Base-by-base conservation (phyloP, 2,329 filamentous ascomycete species). In the Sphaerulina vaccinii region DNA sequence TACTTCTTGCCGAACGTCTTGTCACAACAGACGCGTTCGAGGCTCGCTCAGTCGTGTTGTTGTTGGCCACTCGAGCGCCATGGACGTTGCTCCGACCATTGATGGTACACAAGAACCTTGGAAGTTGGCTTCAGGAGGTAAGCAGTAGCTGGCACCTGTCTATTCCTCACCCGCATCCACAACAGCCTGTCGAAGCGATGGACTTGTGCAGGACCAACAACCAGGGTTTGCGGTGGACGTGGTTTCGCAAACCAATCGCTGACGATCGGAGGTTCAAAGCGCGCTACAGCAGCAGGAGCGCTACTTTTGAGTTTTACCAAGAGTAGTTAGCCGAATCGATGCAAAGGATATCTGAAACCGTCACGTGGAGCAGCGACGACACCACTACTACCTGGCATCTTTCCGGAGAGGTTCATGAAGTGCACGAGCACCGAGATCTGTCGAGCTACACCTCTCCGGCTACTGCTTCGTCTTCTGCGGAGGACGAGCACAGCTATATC, bases 101-200 rank as follows among this genome's bases (percentile, higher is more conserved):
- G 18, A 23, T 5, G 3, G 15, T 13, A 9, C 6, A 4, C 9
- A 10, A 19, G 35, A n/a, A 4, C 37, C 13, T 15, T 24, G 29
- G 32, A 38, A 37, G 43, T 21, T 35, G 29, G 43, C 22, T 32
- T 47, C 43, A 47, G 43, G 43, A 47, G 43, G 32, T 23, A 19
- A 23, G 32, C 32, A 13, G n/a, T n/a, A n/a, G n/a, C n/a, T n/a
- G n/a, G n/a, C n/a, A 21, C 29, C 5, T 8, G 21, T 18, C 32
- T 18, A 10, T 27, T 44, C 35, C 27, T 18, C 7, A 21, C 16
- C 16, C 11, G 39, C 39, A 9, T 21, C 22, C 22, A 42, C 22
- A 6, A 42, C 22, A 42, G 3, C 38, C 21, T 41, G 38, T 24
- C 38, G 13, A 24, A 27, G 19, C 18, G 36, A 19, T 18, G 36